Percentiles rank a stretch among this genome's conserved stretches.
Evolutionary conservation across 2,329 filamentous ascomycete genomes (phyloP).

Genomic region (Colletotrichum sp.): DNA sequence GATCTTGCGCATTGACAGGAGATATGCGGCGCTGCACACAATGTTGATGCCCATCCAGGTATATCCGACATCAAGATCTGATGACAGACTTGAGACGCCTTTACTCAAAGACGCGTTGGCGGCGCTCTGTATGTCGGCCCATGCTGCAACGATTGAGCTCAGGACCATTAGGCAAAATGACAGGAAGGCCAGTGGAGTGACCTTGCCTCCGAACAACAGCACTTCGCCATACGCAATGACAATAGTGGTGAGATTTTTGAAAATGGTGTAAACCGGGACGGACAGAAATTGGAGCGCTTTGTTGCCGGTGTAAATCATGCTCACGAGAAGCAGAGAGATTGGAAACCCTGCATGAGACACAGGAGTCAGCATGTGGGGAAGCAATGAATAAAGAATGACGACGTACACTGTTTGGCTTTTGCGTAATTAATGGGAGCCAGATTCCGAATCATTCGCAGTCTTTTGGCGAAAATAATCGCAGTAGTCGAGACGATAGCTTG

Average conservation of each 20-base stretch:
- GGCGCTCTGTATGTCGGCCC: conserved; percentile 93
- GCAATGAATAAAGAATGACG: not conserved
- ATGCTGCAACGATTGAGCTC: conserved; percentile 92
- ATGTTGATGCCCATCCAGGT: conserved; percentile 99
- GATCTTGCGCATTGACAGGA: conserved; percentile 94
- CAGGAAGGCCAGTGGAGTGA: conserved; percentile 85
- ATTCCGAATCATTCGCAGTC: conserved; percentile 80
- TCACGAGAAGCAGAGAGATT: conserved; percentile 91
- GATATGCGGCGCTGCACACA: conserved; percentile 87
- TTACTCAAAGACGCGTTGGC: conserved; percentile 59
- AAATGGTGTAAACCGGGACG: conserved; percentile 98
- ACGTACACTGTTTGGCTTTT: conserved; percentile 91
- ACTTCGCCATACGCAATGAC: conserved; percentile 98
- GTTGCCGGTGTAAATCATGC: conserved; percentile 98
- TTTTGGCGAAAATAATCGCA: conserved; percentile 84
- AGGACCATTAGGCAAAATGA: conserved; percentile 97
- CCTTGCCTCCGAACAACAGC: conserved; percentile 94
- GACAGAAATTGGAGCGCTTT: conserved; percentile 96
- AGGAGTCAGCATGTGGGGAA: conserved; percentile 30
- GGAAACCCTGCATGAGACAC: conserved; percentile 78
- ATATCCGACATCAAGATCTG: conserved; percentile 92
- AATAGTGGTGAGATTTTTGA: conserved; percentile 99
- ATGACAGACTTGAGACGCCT: conserved; percentile 68
- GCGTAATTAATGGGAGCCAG: conserved; percentile 81
- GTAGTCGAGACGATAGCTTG: conserved; percentile 91